Base-by-base conservation (phyloP, 805 yeast genomes). In the Kazachstania kunashirensis region DNA sequence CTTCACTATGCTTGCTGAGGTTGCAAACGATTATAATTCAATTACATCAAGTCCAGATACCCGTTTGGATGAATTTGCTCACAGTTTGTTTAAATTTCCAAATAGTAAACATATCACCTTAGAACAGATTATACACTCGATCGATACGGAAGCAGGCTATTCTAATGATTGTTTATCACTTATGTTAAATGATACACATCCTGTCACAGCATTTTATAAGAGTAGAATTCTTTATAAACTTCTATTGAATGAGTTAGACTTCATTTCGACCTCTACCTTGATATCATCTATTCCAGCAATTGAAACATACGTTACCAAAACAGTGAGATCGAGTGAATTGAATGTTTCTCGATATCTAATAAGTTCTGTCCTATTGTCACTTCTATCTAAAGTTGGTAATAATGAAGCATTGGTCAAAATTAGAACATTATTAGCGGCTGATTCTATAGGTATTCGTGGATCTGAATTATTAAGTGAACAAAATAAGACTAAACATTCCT, bases 361-460 rank as follows among this genome's bases (percentile, higher is more conserved):
- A 27, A 41, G 65, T 2, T 55, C 73, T 9, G 48, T 70, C 6
- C 24, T 66, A 1, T 43, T 61, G 1, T 49, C 62, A 2, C 42
- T 60, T 6, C 33, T 62, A 5, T 56, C 59, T 7, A 67, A 66
- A 20, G 53, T 68, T 24, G 31, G 30, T 19, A 33, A 59, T 6
- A 48, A 66, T 1, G 36, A 57, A 0, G 52, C 67, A 8, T 63
- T 73, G 24, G 77, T 70, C 13, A 66, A 77, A 40, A 45, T 73
- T 8, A 68, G 86, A 44, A 80, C 77, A 44, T 65, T 67, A 38
- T 61, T 73, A n/a, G 76, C 77, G 11, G 74, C 88, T 1, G 85
- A 79, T 46, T 52, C 81, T 15, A 61, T 80, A 31, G 84, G 85
- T 1, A 58, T 71, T 2, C 66, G 64, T 34, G 47, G 67, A 2